Conservation (phyloP, 106 monocot genomes). For the Dendrobium chrysotoxum region DNA sequence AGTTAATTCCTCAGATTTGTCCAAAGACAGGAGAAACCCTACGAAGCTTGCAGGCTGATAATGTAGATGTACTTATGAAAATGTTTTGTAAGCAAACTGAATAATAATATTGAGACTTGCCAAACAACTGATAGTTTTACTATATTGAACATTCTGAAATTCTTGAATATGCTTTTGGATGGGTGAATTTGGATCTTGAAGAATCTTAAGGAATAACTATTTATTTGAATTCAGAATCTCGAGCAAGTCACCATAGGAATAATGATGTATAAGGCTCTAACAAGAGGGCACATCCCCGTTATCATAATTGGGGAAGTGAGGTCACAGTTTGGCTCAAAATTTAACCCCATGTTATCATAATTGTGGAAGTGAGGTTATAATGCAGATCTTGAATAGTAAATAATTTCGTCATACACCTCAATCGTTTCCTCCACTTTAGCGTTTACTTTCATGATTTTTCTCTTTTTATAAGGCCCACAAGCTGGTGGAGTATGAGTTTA, state of each 20-base stretch:
- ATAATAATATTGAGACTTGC: no score
- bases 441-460: slow-evolving; percentile 56
- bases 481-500: slow-evolving; percentile 29
- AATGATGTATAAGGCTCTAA: slow-evolving; percentile 63
- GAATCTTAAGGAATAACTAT: no score
- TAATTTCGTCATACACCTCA: slow-evolving; percentile 33
- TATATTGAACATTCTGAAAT: no score
- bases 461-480: slow-evolving; percentile 72
- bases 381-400: slow-evolving; percentile 35
- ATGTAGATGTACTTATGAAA: no score
- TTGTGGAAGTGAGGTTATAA: slow-evolving; percentile 23
- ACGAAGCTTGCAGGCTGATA: no score
- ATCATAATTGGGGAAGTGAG: slow-evolving; percentile 49
- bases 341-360: slow-evolving; percentile 19
- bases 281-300: slow-evolving; percentile 96
- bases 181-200: no score
- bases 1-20: no score
- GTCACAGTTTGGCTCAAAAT: slow-evolving; percentile 43
- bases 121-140: no score
- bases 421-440: slow-evolving; percentile 22
- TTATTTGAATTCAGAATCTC: no score
- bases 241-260: slow-evolving; percentile 69
- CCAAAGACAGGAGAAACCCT: no score
- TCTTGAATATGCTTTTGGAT: no score
- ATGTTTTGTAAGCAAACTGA: no score